Evolutionary conservation across 805 yeast species (phyloP).

Genomic region (Barnettozyma salicaria): DNA sequence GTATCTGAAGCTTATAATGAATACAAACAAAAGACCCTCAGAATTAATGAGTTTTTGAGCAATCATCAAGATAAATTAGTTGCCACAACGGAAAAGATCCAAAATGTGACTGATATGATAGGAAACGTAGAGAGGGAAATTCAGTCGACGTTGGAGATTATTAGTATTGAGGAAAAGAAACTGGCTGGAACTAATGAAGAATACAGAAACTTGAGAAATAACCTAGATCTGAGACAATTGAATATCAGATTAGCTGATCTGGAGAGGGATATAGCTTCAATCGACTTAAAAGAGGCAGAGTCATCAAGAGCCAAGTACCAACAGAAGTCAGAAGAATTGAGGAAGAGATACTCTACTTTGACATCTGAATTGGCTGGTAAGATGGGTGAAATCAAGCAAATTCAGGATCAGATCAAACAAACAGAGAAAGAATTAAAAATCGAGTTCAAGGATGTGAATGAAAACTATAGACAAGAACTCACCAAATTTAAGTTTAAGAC

Average conservation of each 20-base stretch:
- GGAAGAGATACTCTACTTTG: conserved; percentile 43
- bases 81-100: conserved; percentile 10
- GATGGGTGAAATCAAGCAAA: conserved; percentile 79
- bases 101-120: conserved; percentile 17
- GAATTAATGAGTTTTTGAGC: conserved; percentile 24
- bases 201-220: conserved; percentile 58
- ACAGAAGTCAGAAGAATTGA: conserved; percentile 44
- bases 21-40: conserved; percentile 30
- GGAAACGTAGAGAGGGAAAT: conserved; percentile 26
- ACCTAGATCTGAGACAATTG: conserved; percentile 50
- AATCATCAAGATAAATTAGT: conserved; percentile 1
- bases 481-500: conserved; percentile 70
- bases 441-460: conserved; percentile 67
- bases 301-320: conserved; percentile 56
- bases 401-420: conserved; percentile 60
- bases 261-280: conserved; percentile 34
- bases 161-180: conserved; percentile 34
- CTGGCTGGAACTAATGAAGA: conserved; percentile 53
- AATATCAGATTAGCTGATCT: conserved; percentile 33
- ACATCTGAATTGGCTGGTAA: conserved; percentile 68
- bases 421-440: conserved; percentile 54
- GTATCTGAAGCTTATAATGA: conserved; percentile 22
- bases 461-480: conserved; percentile 60
- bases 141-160: conserved; percentile 21
- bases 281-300: conserved; percentile 56